Base-by-base conservation (phyloP, 371 early-diverging fungal species). In the Parasitella parasitica region DNA sequence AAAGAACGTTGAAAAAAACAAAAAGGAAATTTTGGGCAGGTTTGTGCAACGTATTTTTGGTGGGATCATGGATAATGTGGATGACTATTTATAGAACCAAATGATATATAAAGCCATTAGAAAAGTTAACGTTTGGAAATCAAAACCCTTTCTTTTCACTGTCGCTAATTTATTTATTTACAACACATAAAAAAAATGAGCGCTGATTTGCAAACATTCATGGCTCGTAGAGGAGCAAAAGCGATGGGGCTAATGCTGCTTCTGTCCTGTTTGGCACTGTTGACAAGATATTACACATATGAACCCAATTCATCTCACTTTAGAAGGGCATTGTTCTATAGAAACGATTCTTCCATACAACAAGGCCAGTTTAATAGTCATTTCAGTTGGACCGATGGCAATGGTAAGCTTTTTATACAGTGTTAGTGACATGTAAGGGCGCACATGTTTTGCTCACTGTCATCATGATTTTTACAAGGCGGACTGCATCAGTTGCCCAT, bases 401-500 rank as follows among this genome's bases (percentile, higher is more conserved):
- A 59, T 36, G 65, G 69, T 69, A 69, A 43, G 57, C 51, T n/a
- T 35, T 11, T 18, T 27, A 11, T 4, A 11, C 28, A 54, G 15
- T 35, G 27, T 39, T 39, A 13, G n/a, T n/a, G n/a, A n/a, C n/a
- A n/a, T n/a, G n/a, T n/a, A n/a, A n/a, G n/a, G n/a, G n/a, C n/a
- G n/a, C n/a, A n/a, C n/a, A n/a, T n/a, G n/a, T n/a, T n/a, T n/a
- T n/a, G n/a, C n/a, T n/a, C n/a, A n/a, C n/a, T n/a, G n/a, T n/a
- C n/a, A n/a, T n/a, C n/a, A n/a, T n/a, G n/a, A n/a, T n/a, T n/a
- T n/a, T n/a, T n/a, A 6, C 2, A 12, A 69, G 69, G 65, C 20
- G 61, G 39, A 6, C 9, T 49, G n/a, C 69, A 69, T 54, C 61
- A 69, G 49, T 59, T 69, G 32, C 69, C 69, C 13, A 61, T 69